Evolutionary conservation across 257 asterid genomes (phyloP).

Genomic region (Lycium barbarum): DNA sequence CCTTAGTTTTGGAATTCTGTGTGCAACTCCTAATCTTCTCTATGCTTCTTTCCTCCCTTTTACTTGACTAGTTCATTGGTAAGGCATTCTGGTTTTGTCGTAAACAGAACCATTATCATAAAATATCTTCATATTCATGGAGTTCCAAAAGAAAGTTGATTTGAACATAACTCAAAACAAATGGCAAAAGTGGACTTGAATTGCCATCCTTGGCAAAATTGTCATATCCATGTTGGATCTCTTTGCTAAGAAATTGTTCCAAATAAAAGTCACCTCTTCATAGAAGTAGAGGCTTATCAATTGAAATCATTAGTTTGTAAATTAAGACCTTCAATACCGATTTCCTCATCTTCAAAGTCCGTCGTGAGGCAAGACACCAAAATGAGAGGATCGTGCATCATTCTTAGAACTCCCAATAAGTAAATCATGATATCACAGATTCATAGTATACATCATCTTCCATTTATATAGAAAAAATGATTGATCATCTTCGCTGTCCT

Average conservation of each 20-base stretch:
- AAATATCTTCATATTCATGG: not conserved
- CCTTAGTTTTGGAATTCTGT: not conserved
- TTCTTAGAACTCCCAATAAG: not conserved
- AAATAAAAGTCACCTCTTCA: not conserved
- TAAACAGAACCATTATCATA: not conserved
- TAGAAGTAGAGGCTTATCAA: not conserved
- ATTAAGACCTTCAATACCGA: not conserved
- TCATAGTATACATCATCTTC: conserved; percentile 13
- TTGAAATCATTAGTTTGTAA: conserved; percentile 13
- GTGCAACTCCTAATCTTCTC: not conserved
- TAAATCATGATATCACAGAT: conserved; percentile 19
- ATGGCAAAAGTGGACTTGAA: not conserved
- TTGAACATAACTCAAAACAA: not conserved
- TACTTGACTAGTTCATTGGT: not conserved
- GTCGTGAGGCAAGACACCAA: not conserved
- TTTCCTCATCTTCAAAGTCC: conserved; percentile 4
- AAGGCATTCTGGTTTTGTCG: not conserved
- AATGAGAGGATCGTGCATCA: not conserved
- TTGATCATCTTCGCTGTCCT: not conserved
- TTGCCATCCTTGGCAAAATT: not conserved
- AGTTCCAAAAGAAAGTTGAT: not conserved
- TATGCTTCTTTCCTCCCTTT: not conserved
- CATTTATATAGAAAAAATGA: too few species aligned
- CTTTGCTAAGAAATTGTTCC: not conserved
- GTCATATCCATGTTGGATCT: not conserved